A percentile compares a stretch with the other conserved stretches of the same genome.
These are phyloP conservation scores for Laguncularia racemosa DNA, from an alignment of 345 rosid species.

Conservation along the genomic window DNA sequence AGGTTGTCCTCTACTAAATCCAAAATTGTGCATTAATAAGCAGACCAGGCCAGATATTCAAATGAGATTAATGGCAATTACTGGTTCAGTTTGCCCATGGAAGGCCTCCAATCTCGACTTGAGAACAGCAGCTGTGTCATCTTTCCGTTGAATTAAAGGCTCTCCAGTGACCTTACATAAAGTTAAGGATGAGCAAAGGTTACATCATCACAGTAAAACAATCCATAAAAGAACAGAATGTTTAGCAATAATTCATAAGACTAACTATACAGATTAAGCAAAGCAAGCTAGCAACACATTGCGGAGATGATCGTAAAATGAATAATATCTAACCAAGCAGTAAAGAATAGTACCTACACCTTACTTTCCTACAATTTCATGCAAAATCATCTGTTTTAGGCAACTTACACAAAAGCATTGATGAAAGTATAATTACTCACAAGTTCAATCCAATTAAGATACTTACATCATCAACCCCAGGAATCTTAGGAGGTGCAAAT, in stretches of 20 bases:
- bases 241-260: too few relatives aligned
- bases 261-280: too few relatives aligned
- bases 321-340: too few relatives aligned
- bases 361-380: not conserved
- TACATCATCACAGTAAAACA: too few relatives aligned
- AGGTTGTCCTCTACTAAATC: not conserved
- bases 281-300: too few relatives aligned
- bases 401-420: not conserved
- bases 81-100: constrained; percentile 88
- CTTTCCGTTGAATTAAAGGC: constrained; percentile 85
- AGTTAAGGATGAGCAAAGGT: constrained; percentile 1
- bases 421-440: not conserved
- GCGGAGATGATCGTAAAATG: too few relatives aligned
- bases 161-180: constrained; percentile 73
- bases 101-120: constrained; percentile 83
- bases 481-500: constrained; percentile 81
- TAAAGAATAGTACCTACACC: too few relatives aligned
- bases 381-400: not conserved
- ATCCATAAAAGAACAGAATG: too few relatives aligned
- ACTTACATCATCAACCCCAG: constrained; percentile 85
- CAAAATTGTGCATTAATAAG: not conserved
- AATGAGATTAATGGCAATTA: constrained; percentile 17
- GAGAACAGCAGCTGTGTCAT: constrained; percentile 86
- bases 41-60: not conserved
- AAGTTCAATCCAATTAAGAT: constrained; percentile 3